A percentile compares a stretch with the other conserved stretches of the same genome.
Evolutionary conservation across 306 rosid species (phyloP).

Genomic region (Amphicarpaea edgeworthii): DNA sequence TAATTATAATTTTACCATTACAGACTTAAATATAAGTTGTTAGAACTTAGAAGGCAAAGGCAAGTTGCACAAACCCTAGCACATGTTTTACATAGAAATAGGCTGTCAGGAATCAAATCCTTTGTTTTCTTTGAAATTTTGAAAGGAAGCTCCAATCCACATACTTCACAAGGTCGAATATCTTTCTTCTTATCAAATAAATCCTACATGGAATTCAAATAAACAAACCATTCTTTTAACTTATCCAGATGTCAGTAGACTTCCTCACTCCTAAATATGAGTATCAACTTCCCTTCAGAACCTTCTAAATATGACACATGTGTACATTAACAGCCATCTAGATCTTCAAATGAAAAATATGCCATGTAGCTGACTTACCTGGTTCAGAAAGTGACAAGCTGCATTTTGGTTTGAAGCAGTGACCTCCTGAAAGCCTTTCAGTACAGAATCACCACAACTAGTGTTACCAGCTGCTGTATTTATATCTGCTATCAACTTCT

Average conservation of each 20-base stretch:
- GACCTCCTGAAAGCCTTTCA: slow-evolving; percentile 58
- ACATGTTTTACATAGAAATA: slow-evolving; percentile 77
- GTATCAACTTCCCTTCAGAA: slow-evolving; percentile 5
- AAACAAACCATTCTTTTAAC: slow-evolving; percentile 28
- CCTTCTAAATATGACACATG: slow-evolving; percentile 21
- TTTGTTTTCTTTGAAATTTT: slow-evolving; percentile 66
- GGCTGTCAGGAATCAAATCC: slow-evolving; percentile 59
- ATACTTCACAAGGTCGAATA: slow-evolving; percentile 65
- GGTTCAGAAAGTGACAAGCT: slow-evolving; percentile 50
- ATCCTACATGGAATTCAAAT: slow-evolving; percentile 59
- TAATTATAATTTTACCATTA: slow-evolving; percentile 35
- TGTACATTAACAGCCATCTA: slow-evolving; percentile 14
- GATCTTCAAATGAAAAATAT: slow-evolving; percentile 25
- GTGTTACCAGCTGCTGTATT: slow-evolving; percentile 79
- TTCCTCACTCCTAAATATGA: neutral
- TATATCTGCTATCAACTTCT: slow-evolving; percentile 83
- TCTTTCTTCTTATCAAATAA: slow-evolving; percentile 56
- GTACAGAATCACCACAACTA: slow-evolving; percentile 53
- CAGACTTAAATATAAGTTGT: slow-evolving; percentile 30
- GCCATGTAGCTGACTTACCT: slow-evolving; percentile 55
- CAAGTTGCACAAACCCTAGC: slow-evolving; percentile 70
- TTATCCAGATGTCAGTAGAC: slow-evolving; percentile 8
- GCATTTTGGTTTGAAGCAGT: slow-evolving; percentile 64
- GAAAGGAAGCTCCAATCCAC: slow-evolving; percentile 66
- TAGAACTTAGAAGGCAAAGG: slow-evolving; percentile 40